A percentile compares a stretch with the other conserved stretches of the same genome.
phyloP scores from a whole-genome alignment of 2,329 filamentous ascomycete species.

The Mollisia scopiformis region DNA sequence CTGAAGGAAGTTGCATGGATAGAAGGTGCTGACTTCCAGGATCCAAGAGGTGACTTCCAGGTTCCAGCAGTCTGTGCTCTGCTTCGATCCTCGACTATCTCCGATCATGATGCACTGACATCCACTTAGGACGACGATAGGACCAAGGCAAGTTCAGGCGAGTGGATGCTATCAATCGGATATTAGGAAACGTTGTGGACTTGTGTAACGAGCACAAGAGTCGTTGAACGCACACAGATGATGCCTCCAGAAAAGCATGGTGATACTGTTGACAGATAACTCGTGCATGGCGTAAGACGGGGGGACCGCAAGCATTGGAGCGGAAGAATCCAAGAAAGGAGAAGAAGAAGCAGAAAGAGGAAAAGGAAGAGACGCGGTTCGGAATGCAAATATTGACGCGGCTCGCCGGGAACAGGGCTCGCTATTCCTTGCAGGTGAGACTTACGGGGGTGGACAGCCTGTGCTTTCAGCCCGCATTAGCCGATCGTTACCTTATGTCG shows the following conservation, averaged over 20 bases:
- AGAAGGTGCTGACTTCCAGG: not conserved
- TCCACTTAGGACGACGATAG: not conserved
- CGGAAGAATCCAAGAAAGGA: not conserved
- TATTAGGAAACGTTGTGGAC: not conserved
- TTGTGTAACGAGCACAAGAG: not conserved
- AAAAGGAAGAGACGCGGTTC: not conserved
- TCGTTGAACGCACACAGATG: not conserved
- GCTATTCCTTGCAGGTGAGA: not conserved
- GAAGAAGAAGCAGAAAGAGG: not conserved
- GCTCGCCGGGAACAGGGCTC: not conserved
- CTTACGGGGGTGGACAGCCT: not conserved
- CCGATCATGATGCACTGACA: not conserved
- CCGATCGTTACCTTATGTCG: conserved; percentile 6
- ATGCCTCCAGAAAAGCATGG: not conserved
- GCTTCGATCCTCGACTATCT: not conserved
- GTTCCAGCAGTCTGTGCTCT: not conserved
- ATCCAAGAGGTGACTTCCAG: too few species aligned
- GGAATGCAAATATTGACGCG: not conserved
- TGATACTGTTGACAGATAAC: not conserved
- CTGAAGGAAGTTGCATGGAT: not conserved
- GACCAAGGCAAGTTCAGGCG: not conserved
- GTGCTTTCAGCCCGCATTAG: not conserved
- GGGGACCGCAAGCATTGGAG: too few species aligned
- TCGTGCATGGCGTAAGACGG: not conserved
- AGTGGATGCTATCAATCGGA: not conserved